Evolutionary conservation across 768 basidiomycete species (phyloP).

Genomic region (Tephrocybe sp.): DNA sequence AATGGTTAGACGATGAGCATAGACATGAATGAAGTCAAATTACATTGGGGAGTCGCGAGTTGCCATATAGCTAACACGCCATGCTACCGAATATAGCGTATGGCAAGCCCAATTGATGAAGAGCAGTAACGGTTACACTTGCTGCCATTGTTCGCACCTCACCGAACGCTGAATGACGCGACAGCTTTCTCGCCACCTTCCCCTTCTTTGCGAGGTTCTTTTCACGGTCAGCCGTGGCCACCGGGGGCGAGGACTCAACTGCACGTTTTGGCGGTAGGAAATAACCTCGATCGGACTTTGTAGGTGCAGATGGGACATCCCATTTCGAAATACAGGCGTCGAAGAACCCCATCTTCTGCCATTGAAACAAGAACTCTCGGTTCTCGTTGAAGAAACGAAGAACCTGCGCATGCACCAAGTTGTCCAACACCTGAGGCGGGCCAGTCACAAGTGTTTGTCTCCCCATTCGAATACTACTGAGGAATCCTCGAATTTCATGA

Average conservation of each 20-base stretch:
- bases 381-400: slow-evolving; percentile 3
- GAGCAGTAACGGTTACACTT: background rate
- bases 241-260: background rate
- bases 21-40: background rate
- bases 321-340: background rate
- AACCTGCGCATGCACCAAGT: background rate
- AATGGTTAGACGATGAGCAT: background rate
- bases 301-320: background rate
- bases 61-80: slow-evolving; percentile 19
- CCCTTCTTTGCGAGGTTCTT: background rate
- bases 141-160: slow-evolving; percentile 2
- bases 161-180: slow-evolving; percentile 3
- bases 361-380: slow-evolving; percentile 1
- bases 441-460: slow-evolving; percentile 4
- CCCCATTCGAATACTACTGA: slow-evolving; percentile 6
- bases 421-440: background rate
- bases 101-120: slow-evolving; percentile 1
- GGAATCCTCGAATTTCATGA: slow-evolving; percentile 5
- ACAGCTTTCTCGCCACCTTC: background rate
- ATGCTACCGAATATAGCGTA: slow-evolving; percentile 20
- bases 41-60: slow-evolving; percentile 17
- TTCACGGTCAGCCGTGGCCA: too few relatives aligned
- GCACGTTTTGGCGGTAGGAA: slow-evolving; percentile 6
- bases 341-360: slow-evolving; percentile 14
- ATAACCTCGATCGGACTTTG: slow-evolving; percentile 4